Evolutionary conservation across 305 asterid genomes (phyloP), one percentile per base, ranked within the genome.

Genomic region (Rubia tinctorum): DNA sequence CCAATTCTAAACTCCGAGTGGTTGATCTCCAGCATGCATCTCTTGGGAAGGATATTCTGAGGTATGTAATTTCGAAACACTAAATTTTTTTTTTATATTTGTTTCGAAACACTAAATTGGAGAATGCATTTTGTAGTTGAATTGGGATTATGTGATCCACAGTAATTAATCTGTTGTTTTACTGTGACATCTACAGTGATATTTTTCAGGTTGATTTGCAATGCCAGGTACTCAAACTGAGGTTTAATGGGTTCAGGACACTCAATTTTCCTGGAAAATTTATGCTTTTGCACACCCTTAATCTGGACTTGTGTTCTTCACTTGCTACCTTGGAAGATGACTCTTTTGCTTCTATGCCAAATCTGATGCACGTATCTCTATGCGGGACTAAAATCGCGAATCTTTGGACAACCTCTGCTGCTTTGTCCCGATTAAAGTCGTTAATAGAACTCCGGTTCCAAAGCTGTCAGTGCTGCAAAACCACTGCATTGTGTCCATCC

Each of bases 401-500:
- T 71, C 82, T 81, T 27, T 77, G 83, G 83, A 76, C 76, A 68
- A 74, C 80, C 6, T 66, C 73, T 42, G 75, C 74, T 25, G 78
- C 83, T 45, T 75, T 83, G 67, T 58, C 80, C 49, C 65, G 72
- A 51, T 64, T 83, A 49, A 74, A 71, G 78, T 79, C 78, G 58
- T 72, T 83, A 72, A 77, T 30, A 42, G 83, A 81, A 72, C 72
- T 81, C n/a, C 75, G 79, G 68, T 83, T 83, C 69, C 83, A 78
- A 34, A 76, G 75, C 40, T 70, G 81, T 27, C 39, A 8, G 37
- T 73, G 80, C 73, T 73, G 84, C 76, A 74, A 80, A 62, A 75
- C 72, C 45, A 83, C 81, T n/a, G 73, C 75, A 30, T n/a, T 73
- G 13, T 78, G 80, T 71, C 81, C 81, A 68, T 69, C 79, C 65